Percentiles rank a stretch among this genome's conserved stretches.
Evolutionary conservation across 2,329 filamentous ascomycete species (phyloP).

Genomic region (Dothiorella sarmentorum): DNA sequence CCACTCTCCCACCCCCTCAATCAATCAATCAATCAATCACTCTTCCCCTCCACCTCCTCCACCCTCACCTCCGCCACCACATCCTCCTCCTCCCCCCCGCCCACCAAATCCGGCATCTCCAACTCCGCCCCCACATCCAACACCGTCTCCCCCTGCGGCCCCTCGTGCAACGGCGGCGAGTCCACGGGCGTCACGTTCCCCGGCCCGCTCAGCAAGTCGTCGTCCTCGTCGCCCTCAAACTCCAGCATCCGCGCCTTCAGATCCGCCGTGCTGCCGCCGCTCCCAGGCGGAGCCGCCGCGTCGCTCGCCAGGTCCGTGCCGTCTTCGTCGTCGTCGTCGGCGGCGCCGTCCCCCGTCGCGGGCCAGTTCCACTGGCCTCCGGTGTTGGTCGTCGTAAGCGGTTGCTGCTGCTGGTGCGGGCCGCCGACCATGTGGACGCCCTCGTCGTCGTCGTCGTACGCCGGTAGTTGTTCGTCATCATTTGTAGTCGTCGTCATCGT

Average conservation of each 20-base stretch:
- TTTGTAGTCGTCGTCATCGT: not conserved
- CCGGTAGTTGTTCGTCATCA: not conserved
- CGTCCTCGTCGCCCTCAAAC: slow-evolving; percentile 2
- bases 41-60: slow-evolving; percentile 18
- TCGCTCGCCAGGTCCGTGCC: slow-evolving; percentile 14
- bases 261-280: not conserved
- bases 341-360: not conserved
- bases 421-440: not conserved
- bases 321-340: not conserved
- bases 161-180: not conserved
- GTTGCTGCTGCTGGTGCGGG: not conserved
- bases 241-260: not conserved
- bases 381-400: not conserved
- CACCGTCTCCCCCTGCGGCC: not conserved
- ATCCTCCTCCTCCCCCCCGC: slow-evolving; percentile 20
- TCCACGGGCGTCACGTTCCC: slow-evolving; percentile 9
- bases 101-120: slow-evolving; percentile 15
- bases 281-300: not conserved
- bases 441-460: slow-evolving; percentile 8
- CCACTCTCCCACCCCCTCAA: too few species aligned
- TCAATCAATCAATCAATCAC: too few species aligned
- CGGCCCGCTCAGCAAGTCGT: not conserved
- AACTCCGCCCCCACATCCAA: not conserved
- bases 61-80: slow-evolving; percentile 21
- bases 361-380: not conserved